Percentiles rank a stretch among this genome's conserved stretches.
phyloP scores from a whole-genome alignment of 73 alveolate species.

The Tetrahymena elliotti region DNA sequence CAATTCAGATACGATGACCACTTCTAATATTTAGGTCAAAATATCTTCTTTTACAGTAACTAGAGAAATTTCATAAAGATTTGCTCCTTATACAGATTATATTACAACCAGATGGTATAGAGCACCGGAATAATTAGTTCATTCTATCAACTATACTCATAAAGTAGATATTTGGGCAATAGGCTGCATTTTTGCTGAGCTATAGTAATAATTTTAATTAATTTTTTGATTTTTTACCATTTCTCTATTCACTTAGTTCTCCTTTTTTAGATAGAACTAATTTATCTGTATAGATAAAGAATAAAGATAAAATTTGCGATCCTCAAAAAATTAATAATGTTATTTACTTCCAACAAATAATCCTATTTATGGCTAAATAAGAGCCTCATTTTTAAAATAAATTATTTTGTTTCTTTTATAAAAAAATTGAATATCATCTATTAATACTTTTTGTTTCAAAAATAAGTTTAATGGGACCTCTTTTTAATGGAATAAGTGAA shows the following conservation, averaged over 20 bases:
- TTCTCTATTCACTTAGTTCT: neutral
- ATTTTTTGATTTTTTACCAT: too few relatives aligned
- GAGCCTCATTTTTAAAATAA: too few relatives aligned
- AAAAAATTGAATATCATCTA: neutral
- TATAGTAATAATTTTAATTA: neutral
- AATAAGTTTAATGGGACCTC: conserved; percentile 9
- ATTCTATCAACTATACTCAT: conserved; percentile 62
- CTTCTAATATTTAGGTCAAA: conserved; percentile 25
- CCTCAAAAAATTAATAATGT: neutral
- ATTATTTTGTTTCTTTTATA: neutral
- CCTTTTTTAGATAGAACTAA: neutral
- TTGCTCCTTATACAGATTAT: conserved; percentile 66
- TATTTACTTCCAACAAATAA: too few relatives aligned
- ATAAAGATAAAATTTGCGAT: too few relatives aligned
- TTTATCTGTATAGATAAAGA: too few relatives aligned
- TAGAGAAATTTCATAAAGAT: conserved; percentile 61
- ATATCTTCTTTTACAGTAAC: conserved; percentile 73
- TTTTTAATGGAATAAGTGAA: conserved; percentile 41
- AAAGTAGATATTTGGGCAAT: conserved; percentile 77
- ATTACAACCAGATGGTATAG: conserved; percentile 82
- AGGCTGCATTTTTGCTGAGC: conserved; percentile 78
- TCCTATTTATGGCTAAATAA: too few relatives aligned
- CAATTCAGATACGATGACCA: neutral
- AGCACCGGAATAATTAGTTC: conserved; percentile 77
- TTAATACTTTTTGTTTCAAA: neutral